phyloP scores from a whole-genome alignment of 176 grass and related monocot genomes.

The Phoenix roebelenii region DNA sequence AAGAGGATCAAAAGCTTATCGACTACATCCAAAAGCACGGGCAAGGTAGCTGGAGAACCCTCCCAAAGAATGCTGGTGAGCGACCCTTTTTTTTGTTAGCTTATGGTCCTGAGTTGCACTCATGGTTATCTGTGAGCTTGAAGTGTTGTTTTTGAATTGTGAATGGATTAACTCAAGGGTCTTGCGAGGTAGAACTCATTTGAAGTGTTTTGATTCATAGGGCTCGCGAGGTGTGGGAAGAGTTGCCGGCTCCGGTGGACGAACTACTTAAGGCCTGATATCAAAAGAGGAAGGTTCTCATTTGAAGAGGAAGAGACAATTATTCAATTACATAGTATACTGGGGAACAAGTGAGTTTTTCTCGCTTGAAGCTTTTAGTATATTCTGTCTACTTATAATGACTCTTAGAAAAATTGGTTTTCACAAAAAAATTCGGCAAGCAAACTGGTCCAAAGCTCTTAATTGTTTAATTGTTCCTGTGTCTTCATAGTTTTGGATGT shows the following conservation, averaged over 20 bases:
- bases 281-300: slow-evolving; percentile 92
- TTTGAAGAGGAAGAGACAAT: slow-evolving; percentile 97
- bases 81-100: background rate
- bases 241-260: slow-evolving; percentile 96
- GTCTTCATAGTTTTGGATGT: too few relatives aligned
- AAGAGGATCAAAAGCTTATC: slow-evolving; percentile 95
- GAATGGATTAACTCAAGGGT: too few relatives aligned
- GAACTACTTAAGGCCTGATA: slow-evolving; percentile 89
- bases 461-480: too few relatives aligned
- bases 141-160: background rate
- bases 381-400: too few relatives aligned
- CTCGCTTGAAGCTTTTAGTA: background rate
- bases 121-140: background rate
- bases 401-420: too few relatives aligned
- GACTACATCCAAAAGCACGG: slow-evolving; percentile 81
- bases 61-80: slow-evolving; percentile 91
- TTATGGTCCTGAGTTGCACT: too few relatives aligned
- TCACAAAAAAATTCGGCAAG: too few relatives aligned
- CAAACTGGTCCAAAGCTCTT: too few relatives aligned
- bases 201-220: slow-evolving; percentile 11
- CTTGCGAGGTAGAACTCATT: too few relatives aligned
- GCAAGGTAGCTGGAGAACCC: slow-evolving; percentile 82
- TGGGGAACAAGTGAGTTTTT: slow-evolving; percentile 88
- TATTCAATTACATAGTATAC: slow-evolving; percentile 87
- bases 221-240: slow-evolving; percentile 83